Base-by-base conservation (phyloP, 164 flowering plant species). In the Macadamia integrifolia region DNA sequence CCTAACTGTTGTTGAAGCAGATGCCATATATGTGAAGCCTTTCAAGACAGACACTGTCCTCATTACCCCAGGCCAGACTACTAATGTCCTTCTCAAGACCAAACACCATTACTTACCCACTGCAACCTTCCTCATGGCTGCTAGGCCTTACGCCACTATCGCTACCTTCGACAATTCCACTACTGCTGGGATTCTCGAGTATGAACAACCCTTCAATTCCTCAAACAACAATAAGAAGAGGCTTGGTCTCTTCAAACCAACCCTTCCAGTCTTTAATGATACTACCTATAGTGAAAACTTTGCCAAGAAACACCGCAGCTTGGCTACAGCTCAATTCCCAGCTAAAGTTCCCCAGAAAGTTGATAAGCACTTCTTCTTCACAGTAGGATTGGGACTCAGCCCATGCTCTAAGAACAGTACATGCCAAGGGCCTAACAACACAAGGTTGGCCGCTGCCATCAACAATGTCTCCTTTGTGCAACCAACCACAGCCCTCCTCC, bases 21-120 rank as follows among this genome's bases (percentile, higher is more conserved):
- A 86, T 66, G 84, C 87, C 6, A 55, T 70, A 48, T 85, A 85
- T 79, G 78, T 82, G 0, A 85, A 85, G 56, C 89, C 89, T 11
- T 82, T 80, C 68, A 31, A 58, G 2, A 82, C 83, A 1, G 81
- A 80, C 66, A 76, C 78, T 11, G 53, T 84, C 13, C 80, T 80
- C 71, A 66, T 83, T 0, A 79, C 81, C 42, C 87, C 89, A 18
- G 89, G 87, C 10, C 87, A 86, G 70, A 35, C 40, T 35, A 35
- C 40, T 5, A 35, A 35, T 35, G 40, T 35, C 40, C 40, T 35
- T 35, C 3, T 85, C 14, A 67, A 65, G 23, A 60, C 74, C 42
- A 66, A 71, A 28, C 62, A 61, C 50, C 12, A 65, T 15, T 12
- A 35, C 42, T 35, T 35, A 2, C 59, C 69, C 17, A 30, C 10